Percentiles rank a stretch among this genome's conserved stretches.
These are phyloP conservation scores for Wickerhamiella sorbophila DNA, from an alignment of 805 yeast genomes.

Conservation along the genomic window DNA sequence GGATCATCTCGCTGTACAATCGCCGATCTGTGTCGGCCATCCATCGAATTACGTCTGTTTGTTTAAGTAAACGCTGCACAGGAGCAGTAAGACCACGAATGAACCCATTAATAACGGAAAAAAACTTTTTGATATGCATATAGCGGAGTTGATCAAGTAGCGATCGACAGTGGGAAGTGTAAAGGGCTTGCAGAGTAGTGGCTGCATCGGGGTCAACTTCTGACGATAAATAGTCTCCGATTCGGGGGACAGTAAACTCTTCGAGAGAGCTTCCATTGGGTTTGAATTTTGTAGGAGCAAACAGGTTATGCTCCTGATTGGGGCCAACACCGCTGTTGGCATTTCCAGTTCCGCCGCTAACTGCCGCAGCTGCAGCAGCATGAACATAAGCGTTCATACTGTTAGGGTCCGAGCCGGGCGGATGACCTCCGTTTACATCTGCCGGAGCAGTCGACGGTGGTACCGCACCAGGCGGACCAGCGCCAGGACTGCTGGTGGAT, in stretches of 20 bases:
- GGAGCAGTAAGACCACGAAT: slow-evolving; percentile 46
- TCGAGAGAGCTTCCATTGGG: neutral
- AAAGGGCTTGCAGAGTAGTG: slow-evolving; percentile 46
- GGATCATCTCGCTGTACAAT: slow-evolving; percentile 42
- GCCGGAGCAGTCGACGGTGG: neutral
- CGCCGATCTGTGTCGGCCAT: slow-evolving; percentile 49
- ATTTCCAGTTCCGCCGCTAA: neutral
- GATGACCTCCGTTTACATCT: neutral
- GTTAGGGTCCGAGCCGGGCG: neutral
- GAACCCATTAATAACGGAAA: slow-evolving; percentile 39
- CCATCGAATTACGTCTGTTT: slow-evolving; percentile 43
- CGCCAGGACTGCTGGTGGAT: no score
- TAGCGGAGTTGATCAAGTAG: slow-evolving; percentile 52
- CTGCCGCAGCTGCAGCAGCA: neutral
- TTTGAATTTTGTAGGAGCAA: neutral
- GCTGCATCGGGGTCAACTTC: slow-evolving; percentile 43
- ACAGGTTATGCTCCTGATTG: neutral
- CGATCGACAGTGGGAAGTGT: slow-evolving; percentile 48
- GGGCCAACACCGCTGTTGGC: neutral
- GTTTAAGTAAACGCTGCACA: slow-evolving; percentile 41
- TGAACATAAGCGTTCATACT: neutral
- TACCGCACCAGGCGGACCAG: no score
- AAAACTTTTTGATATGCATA: slow-evolving; percentile 49
- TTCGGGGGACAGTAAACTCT: slow-evolving; percentile 27
- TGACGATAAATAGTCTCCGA: slow-evolving; percentile 32